Percentiles rank a stretch among this genome's conserved stretches.
phyloP scores from a whole-genome alignment of 257 asterid genomes.

The Primulina eburnea region DNA sequence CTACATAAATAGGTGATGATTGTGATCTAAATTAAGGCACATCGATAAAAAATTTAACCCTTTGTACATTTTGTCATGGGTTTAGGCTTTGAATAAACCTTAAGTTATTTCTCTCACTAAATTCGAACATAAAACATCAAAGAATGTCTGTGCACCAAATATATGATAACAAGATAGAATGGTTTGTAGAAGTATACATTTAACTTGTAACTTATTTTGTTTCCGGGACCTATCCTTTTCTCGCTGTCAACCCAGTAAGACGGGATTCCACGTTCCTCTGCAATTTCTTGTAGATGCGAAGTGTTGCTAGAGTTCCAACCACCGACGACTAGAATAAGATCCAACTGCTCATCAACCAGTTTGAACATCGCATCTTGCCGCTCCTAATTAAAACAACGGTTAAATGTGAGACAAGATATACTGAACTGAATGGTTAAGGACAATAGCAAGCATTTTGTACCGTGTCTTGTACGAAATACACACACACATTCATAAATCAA shows the following conservation, averaged over 20 bases:
- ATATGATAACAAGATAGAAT: conserved; percentile 3
- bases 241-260: conserved; percentile 93
- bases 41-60: not conserved
- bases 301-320: conserved; percentile 99
- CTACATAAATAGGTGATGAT: not conserved
- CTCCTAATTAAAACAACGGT: conserved; percentile 48
- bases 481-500: not conserved
- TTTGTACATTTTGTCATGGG: not conserved
- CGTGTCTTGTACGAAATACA: too few species aligned
- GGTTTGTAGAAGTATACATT: conserved; percentile 47
- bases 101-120: not conserved
- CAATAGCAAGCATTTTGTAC: not conserved
- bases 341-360: conserved; percentile 70
- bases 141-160: not conserved
- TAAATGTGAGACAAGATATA: conserved; percentile 19
- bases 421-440: conserved; percentile 9
- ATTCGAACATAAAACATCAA: conserved; percentile 1
- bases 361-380: conserved; percentile 99
- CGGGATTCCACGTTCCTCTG: conserved; percentile 89
- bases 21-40: not conserved
- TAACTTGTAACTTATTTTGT: conserved; percentile 73
- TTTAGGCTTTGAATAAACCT: too few species aligned
- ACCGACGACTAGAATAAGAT: conserved; percentile 90
- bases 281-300: conserved; percentile 92
- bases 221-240: conserved; percentile 90